These are phyloP conservation scores for Lodderomyces orthopsilosis DNA, from an alignment of 1,139 yeast genomes.

Conservation along the genomic window DNA sequence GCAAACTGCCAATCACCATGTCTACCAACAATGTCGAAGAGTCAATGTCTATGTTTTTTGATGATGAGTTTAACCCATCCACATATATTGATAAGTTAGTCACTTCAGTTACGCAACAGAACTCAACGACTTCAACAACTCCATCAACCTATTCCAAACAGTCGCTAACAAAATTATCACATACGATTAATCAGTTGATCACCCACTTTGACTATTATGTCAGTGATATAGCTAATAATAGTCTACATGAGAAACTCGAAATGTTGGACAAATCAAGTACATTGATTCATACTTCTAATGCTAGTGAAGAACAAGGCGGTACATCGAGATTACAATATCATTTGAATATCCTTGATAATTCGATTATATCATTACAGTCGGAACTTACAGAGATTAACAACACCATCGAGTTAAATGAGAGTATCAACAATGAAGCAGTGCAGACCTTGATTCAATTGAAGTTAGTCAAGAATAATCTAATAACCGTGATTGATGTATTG, in stretches of 20 bases:
- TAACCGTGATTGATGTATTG: slow-evolving; percentile 43
- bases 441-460: slow-evolving; percentile 44
- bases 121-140: slow-evolving; percentile 14
- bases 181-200: slow-evolving; percentile 38
- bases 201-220: slow-evolving; percentile 63
- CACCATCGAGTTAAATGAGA: slow-evolving; percentile 21
- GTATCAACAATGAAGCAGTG: slow-evolving; percentile 23
- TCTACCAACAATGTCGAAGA: slow-evolving; percentile 13
- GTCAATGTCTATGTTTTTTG: slow-evolving; percentile 39
- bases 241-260: slow-evolving; percentile 44
- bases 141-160: slow-evolving; percentile 20
- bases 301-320: slow-evolving; percentile 7
- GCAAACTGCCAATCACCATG: no score
- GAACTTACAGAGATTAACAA: slow-evolving; percentile 37
- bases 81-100: slow-evolving; percentile 38
- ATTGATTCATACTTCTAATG: slow-evolving; percentile 20
- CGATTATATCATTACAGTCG: slow-evolving; percentile 52
- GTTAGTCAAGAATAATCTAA: slow-evolving; percentile 41
- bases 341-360: slow-evolving; percentile 54
- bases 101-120: slow-evolving; percentile 21
- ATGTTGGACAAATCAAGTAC: slow-evolving; percentile 24
- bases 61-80: slow-evolving; percentile 36
- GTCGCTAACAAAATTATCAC: slow-evolving; percentile 26
- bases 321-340: slow-evolving; percentile 60
- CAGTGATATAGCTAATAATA: slow-evolving; percentile 50